These are phyloP conservation scores for Lecanosticta acicola DNA, from an alignment of 2,329 filamentous ascomycete genomes.

Conservation along the genomic window DNA sequence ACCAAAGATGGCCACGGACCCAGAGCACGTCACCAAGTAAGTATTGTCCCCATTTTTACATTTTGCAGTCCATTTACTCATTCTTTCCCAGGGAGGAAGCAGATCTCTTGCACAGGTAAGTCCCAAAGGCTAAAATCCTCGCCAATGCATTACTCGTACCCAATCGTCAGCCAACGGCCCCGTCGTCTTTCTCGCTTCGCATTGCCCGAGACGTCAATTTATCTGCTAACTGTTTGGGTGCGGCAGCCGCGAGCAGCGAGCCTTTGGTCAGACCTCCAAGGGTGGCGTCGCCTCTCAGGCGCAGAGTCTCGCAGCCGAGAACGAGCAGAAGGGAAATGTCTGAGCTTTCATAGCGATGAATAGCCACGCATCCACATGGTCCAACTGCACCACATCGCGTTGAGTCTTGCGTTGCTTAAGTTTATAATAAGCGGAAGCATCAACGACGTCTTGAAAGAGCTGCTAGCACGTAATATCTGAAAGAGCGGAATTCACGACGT, in stretches of 20 bases:
- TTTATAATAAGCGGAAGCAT: too few relatives aligned
- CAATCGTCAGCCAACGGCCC: too few relatives aligned
- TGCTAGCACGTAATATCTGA: too few relatives aligned
- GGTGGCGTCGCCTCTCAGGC: conserved; percentile 32
- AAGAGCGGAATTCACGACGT: too few relatives aligned
- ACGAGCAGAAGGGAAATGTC: conserved; percentile 18
- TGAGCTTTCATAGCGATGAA: neutral
- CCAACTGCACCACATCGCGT: too few relatives aligned
- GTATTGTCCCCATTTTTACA: neutral
- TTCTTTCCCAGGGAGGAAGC: conserved; percentile 23
- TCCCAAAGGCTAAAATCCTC: too few relatives aligned
- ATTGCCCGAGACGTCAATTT: too few relatives aligned
- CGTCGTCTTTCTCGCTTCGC: too few relatives aligned
- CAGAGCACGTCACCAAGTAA: conserved; percentile 27
- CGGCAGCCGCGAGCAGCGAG: conserved; percentile 31
- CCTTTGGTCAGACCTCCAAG: conserved; percentile 30
- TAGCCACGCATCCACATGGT: neutral
- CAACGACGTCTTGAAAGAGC: too few relatives aligned
- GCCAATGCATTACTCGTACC: too few relatives aligned
- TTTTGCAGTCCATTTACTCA: neutral
- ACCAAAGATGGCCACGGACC: conserved; percentile 32
- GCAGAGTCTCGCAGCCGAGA: conserved; percentile 28
- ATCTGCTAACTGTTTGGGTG: too few relatives aligned
- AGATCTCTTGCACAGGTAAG: conserved; percentile 26
- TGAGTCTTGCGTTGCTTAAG: too few relatives aligned